phyloP scores from a whole-genome alignment of 1,284 basidiomycete genomes.

The Austropuccinia psidii region DNA sequence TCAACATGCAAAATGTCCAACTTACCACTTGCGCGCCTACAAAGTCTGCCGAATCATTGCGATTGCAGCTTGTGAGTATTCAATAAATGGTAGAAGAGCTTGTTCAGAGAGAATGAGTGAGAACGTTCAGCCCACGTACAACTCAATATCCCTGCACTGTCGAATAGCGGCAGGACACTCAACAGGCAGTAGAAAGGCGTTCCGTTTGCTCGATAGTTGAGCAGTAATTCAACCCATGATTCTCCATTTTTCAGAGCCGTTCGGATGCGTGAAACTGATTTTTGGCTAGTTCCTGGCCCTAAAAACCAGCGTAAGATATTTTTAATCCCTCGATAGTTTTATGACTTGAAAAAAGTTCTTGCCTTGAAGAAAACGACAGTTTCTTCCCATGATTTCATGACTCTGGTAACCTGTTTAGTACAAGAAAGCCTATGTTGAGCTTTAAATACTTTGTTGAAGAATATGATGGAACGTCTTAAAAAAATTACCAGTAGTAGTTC shows the following conservation, averaged over 20 bases:
- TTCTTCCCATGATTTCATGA: constrained; percentile 43
- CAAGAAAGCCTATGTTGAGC: not conserved
- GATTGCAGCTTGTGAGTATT: not conserved
- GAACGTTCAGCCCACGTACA: constrained; percentile 39
- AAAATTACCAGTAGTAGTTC: not conserved
- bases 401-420: constrained; percentile 41
- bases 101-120: not conserved
- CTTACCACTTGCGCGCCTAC: constrained; percentile 34
- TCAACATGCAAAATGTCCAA: not conserved
- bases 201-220: constrained; percentile 43
- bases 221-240: constrained; percentile 39
- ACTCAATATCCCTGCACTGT: constrained; percentile 39
- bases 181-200: constrained; percentile 43
- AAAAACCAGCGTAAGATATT: not conserved
- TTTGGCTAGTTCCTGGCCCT: constrained; percentile 28
- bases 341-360: not conserved
- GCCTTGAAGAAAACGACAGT: constrained; percentile 40
- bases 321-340: not conserved
- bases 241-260: not conserved
- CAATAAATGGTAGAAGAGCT: not conserved
- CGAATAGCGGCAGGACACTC: constrained; percentile 43
- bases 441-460: not conserved
- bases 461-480: not conserved
- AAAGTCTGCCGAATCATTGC: not conserved
- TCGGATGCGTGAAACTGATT: constrained; percentile 20